These are phyloP conservation scores for Physaria fendleri DNA, from an alignment of 345 rosid species.

Conservation along the genomic window DNA sequence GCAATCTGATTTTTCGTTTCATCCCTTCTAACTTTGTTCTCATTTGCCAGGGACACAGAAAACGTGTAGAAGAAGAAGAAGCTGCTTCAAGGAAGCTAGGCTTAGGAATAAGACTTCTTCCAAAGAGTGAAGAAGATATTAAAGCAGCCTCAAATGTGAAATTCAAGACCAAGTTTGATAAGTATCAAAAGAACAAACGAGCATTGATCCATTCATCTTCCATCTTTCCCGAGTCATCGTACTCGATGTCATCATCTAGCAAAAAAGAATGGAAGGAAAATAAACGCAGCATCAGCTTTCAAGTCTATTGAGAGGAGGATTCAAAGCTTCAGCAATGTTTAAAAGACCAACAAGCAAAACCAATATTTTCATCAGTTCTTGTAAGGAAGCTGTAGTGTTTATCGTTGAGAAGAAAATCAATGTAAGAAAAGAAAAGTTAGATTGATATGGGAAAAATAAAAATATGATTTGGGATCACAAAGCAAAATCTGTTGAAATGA, in stretches of 20 bases:
- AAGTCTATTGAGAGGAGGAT: conserved; percentile 49
- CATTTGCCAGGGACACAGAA: conserved; percentile 54
- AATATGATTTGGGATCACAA: background rate
- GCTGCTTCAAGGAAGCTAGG: conserved; percentile 62
- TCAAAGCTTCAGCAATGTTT: conserved; percentile 67
- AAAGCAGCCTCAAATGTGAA: conserved; percentile 52
- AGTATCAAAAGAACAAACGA: conserved; percentile 68
- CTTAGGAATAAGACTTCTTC: conserved; percentile 72
- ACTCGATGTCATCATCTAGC: conserved; percentile 30
- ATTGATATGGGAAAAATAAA: background rate
- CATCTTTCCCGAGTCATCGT: conserved; percentile 54
- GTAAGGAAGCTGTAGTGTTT: conserved; percentile 31
- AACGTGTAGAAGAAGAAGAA: conserved; percentile 86
- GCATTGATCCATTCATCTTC: conserved; percentile 65
- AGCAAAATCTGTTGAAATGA: background rate
- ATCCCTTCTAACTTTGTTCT: background rate
- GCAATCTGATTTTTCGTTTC: background rate
- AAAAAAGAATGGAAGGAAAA: conserved; percentile 61
- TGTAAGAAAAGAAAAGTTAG: background rate
- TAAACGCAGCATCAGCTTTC: conserved; percentile 61
- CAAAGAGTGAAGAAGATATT: conserved; percentile 52
- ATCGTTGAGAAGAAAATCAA: background rate
- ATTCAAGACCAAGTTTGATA: conserved; percentile 66
- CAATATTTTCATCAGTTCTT: conserved; percentile 25
- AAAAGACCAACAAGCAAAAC: conserved; percentile 29